Conservation (phyloP, 1,284 basidiomycete genomes). For the Phellinidium pouzarii region DNA sequence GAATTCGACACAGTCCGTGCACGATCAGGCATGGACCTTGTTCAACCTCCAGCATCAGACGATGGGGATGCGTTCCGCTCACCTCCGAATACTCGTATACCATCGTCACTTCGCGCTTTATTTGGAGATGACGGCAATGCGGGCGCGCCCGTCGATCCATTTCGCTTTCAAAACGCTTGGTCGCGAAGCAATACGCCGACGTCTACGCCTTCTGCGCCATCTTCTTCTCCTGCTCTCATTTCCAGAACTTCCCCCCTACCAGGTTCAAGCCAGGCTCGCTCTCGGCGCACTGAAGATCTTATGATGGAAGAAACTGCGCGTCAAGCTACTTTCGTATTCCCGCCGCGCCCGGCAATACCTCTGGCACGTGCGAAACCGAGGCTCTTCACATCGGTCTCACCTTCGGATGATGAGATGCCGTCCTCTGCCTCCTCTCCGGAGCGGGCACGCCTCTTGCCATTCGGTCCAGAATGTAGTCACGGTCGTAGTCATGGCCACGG, state of each 20-base stretch:
- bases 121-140: constrained; percentile 49
- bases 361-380: constrained; percentile 29
- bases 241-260: background rate
- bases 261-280: constrained; percentile 19
- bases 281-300: constrained; percentile 18
- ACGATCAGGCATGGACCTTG: constrained; percentile 24
- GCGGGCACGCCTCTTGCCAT: constrained; percentile 24
- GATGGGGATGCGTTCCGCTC: constrained; percentile 4
- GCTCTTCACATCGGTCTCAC: constrained; percentile 23
- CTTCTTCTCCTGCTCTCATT: constrained; percentile 22
- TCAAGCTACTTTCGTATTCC: constrained; percentile 50
- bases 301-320: constrained; percentile 39
- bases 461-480: constrained; percentile 21
- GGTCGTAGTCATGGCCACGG: constrained; percentile 22
- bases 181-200: constrained; percentile 28
- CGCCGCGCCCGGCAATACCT: constrained; percentile 32
- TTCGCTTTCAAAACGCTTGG: constrained; percentile 35
- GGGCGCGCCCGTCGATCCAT: constrained; percentile 32
- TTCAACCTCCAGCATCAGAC: background rate
- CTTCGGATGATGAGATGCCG: constrained; percentile 22
- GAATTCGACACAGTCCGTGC: constrained; percentile 71
- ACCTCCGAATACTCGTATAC: constrained; percentile 36
- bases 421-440: constrained; percentile 15
- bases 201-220: constrained; percentile 16
- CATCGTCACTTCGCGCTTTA: constrained; percentile 60